A percentile compares a stretch with the other conserved stretches of the same genome.
Conservation (phyloP, 2,329 filamentous ascomycete genomes). For the Fusarium begoniae region DNA sequence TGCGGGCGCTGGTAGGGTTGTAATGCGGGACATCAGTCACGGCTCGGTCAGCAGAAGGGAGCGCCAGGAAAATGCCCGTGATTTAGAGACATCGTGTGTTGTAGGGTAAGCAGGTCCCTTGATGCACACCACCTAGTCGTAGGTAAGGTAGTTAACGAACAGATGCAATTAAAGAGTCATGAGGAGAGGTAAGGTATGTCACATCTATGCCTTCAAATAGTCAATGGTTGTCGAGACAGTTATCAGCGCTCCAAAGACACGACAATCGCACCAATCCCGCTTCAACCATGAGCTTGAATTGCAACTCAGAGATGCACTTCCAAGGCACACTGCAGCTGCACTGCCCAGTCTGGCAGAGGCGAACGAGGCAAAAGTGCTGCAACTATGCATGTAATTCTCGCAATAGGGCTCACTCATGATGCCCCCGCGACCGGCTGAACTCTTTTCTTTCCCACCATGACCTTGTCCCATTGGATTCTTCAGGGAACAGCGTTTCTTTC, state of each 20-base stretch:
- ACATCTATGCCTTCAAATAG: not conserved
- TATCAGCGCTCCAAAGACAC: not conserved
- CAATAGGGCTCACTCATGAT: constrained; percentile 28
- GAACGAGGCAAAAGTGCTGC: constrained; percentile 9
- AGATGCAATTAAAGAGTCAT: constrained; percentile 40
- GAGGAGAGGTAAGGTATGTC: not conserved
- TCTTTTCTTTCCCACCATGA: not conserved
- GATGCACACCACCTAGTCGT: not conserved
- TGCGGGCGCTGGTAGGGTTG: constrained; percentile 14
- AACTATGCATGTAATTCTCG: constrained; percentile 25
- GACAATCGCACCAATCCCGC: not conserved
- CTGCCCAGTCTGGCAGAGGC: constrained; percentile 1
- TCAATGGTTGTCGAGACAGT: constrained; percentile 2
- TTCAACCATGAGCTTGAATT: constrained; percentile 12
- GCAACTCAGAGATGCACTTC: constrained; percentile 17
- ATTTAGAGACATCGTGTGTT: not conserved
- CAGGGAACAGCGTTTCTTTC: not conserved
- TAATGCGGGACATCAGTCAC: constrained; percentile 25
- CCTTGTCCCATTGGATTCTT: constrained; percentile 8
- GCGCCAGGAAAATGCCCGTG: not conserved
- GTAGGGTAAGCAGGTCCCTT: constrained; percentile 28
- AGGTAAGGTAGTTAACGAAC: constrained; percentile 17
- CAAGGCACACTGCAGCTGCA: constrained; percentile 23
- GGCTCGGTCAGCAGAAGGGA: constrained; percentile 11
- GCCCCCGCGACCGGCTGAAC: constrained; percentile 5